phyloP scores from a whole-genome alignment of 148 eudicot species.

The Persicaria maculosa region DNA sequence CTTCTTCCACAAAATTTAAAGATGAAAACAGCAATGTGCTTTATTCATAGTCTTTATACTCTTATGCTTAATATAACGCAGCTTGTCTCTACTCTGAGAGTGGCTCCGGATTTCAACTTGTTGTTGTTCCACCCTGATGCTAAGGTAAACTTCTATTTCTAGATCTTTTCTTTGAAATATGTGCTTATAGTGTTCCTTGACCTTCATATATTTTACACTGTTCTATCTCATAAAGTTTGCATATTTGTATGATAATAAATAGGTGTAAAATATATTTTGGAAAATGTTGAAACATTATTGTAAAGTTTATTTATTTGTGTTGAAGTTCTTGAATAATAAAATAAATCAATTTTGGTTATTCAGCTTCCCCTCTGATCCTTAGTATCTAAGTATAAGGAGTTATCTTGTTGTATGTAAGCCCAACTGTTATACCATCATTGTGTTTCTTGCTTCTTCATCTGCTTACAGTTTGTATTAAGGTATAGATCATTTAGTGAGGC shows the following conservation, averaged over 20 bases:
- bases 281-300: neutral
- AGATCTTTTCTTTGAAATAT: neutral
- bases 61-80: conserved; percentile 24
- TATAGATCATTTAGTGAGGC: neutral
- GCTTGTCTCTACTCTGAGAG: conserved; percentile 65
- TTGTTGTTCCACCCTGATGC: conserved; percentile 57
- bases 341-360: neutral
- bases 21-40: neutral
- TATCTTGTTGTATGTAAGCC: neutral
- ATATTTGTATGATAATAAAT: neutral
- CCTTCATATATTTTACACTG: neutral
- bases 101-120: conserved; percentile 60
- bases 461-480: neutral
- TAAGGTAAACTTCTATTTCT: conserved; percentile 26
- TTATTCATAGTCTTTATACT: conserved; percentile 1
- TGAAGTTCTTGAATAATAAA: neutral
- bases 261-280: neutral
- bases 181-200: neutral
- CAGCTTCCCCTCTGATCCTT: neutral
- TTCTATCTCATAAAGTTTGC: neutral
- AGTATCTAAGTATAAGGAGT: neutral
- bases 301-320: neutral
- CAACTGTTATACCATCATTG: neutral
- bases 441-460: conserved; percentile 1
- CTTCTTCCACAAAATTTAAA: neutral